Evolutionary conservation across 345 rosid species (phyloP), one percentile per base, ranked within the genome.

Genomic region (Eucalyptus sp.): DNA sequence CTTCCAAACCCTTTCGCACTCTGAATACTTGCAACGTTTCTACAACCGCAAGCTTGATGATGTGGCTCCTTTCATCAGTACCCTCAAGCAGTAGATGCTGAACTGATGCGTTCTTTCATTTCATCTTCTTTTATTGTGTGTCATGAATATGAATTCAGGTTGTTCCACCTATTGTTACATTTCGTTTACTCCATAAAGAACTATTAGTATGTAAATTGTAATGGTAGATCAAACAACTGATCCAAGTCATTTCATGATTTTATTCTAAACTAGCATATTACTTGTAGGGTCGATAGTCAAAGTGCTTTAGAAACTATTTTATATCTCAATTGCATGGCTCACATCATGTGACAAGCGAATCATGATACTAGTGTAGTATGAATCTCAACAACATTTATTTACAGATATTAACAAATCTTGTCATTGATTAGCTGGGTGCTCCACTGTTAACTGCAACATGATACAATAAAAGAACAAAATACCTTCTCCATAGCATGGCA

Each of bases 1-100:
- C 20, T 93, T 91, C 89, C 89, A 88, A 90, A 92, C 91, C 18
- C 81, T 90, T 52, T 88, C 92, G 7, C 49, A 49, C 43, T 87
- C 88, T 10, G 90, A 90, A 48, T 92, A 92, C 81, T 71, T 79
- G 37, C 46, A 68, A 5, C 43, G 24, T 24, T 91, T 90, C 88
- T 88, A 41, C 90, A 93, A 88, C 86, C 86, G 84, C 52, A 85
- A 81, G 76, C 91, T 87, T n/a, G 91, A 89, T 15, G 48, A 71
- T 86, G 60, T 87, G 27, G 58, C 58, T 87, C 62, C 93, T 18
- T 90, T 90, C 87, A 87, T 90, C 51, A 89, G 89, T 43, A 50
- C 66, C 87, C 81, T 91, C 6, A 90, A 89, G 87, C 24, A 86
- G 7, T 88, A 50, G 88, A 62, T 31, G 43, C 49, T 50, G 80